A percentile compares a stretch with the other conserved stretches of the same genome.
Conservation (phyloP, 2,329 filamentous ascomycete genomes). For the Penicillium verrucosum region DNA sequence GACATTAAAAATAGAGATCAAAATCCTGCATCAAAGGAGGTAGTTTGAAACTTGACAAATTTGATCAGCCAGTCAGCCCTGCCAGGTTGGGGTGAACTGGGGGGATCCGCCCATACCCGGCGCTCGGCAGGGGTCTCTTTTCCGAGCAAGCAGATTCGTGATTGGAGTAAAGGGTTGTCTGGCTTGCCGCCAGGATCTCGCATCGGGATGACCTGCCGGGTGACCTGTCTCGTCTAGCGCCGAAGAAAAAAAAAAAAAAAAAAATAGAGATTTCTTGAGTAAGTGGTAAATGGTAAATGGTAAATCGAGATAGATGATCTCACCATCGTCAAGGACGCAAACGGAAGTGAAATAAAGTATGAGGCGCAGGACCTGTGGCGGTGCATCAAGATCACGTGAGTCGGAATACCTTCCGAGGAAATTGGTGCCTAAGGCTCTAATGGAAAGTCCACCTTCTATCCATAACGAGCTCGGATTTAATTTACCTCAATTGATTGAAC, state of each 20-base stretch:
- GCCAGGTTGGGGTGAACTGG: slow-evolving; percentile 5
- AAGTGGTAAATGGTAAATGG: background rate
- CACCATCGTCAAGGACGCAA: slow-evolving; percentile 16
- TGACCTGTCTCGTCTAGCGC: slow-evolving; percentile 13
- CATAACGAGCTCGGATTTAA: background rate
- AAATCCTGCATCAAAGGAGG: background rate
- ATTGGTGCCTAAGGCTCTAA: slow-evolving; percentile 17
- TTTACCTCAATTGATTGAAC: background rate
- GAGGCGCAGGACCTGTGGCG: background rate
- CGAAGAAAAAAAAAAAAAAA: background rate
- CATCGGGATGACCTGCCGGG: slow-evolving; percentile 3
- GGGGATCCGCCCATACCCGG: slow-evolving; percentile 18
- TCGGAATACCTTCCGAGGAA: slow-evolving; percentile 9
- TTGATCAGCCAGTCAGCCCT: slow-evolving; percentile 11
- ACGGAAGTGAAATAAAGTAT: slow-evolving; percentile 5
- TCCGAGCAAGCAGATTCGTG: slow-evolving; percentile 1
- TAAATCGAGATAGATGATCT: slow-evolving; percentile 10
- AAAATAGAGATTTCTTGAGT: slow-evolving; percentile 3
- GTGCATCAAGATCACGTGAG: slow-evolving; percentile 6
- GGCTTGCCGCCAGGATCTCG: slow-evolving; percentile 19
- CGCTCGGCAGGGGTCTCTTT: slow-evolving; percentile 5
- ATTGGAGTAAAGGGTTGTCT: slow-evolving; percentile 18
- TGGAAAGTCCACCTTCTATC: background rate
- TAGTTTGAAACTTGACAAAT: slow-evolving; percentile 20
- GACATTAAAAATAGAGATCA: slow-evolving; percentile 19